Conservation (phyloP, 2,329 filamentous ascomycete species). For the Alternaria burnsii region DNA sequence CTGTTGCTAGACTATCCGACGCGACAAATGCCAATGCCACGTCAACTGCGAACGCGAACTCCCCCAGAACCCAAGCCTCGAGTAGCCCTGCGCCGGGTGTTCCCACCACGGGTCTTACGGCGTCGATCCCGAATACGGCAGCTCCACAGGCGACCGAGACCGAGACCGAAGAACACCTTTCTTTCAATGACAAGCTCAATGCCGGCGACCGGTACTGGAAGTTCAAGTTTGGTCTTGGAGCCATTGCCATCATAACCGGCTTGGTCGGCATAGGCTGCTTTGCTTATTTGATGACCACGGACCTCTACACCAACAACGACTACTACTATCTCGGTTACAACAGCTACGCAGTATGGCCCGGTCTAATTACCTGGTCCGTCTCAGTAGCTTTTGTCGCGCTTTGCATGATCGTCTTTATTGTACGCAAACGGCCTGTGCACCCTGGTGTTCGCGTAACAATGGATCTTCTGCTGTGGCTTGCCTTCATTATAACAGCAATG, state of each 20-base stretch:
- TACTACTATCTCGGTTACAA: slow-evolving; percentile 22
- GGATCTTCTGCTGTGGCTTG: slow-evolving; percentile 49
- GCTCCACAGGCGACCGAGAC: slow-evolving; percentile 7
- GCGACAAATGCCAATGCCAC: slow-evolving; percentile 5
- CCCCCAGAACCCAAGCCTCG: slow-evolving; percentile 4
- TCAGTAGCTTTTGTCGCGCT: slow-evolving; percentile 43
- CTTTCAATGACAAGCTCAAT: slow-evolving; percentile 37
- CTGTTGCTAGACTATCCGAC: slow-evolving; percentile 7
- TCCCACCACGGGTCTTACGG: slow-evolving; percentile 9
- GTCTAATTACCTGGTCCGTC: slow-evolving; percentile 41
- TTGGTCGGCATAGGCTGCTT: slow-evolving; percentile 46
- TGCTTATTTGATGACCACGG: slow-evolving; percentile 30
- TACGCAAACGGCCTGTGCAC: slow-evolving; percentile 41
- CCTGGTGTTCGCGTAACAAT: slow-evolving; percentile 47
- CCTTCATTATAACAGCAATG: slow-evolving; percentile 39
- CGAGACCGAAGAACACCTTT: slow-evolving; percentile 18
- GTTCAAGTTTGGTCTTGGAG: slow-evolving; percentile 41
- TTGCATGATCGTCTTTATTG: slow-evolving; percentile 37
- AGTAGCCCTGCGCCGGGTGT: slow-evolving; percentile 6
- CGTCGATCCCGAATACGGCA: slow-evolving; percentile 1
- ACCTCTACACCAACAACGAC: not conserved
- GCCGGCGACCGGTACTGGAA: slow-evolving; percentile 41
- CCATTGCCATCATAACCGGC: slow-evolving; percentile 31
- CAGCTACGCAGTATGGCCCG: slow-evolving; percentile 25
- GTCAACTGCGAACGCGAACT: not conserved